phyloP scores from a whole-genome alignment of 1,284 basidiomycete species.

The Leccinum insigne region DNA sequence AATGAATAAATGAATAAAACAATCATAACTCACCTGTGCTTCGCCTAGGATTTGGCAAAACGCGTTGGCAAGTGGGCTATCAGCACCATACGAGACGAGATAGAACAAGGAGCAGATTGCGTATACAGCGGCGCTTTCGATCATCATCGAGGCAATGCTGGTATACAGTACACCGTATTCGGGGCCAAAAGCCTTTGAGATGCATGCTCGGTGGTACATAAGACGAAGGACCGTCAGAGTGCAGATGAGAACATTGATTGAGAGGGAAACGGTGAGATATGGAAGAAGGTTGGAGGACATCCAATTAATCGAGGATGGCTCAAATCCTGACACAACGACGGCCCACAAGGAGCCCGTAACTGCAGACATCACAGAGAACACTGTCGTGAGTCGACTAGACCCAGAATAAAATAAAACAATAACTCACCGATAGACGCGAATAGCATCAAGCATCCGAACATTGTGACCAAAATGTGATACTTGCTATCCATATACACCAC shows the following conservation, averaged over 20 bases:
- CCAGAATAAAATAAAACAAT: not conserved
- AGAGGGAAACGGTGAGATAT: slow-evolving; percentile 33
- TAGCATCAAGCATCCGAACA: slow-evolving; percentile 24
- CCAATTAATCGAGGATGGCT: slow-evolving; percentile 18
- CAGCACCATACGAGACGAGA: slow-evolving; percentile 24
- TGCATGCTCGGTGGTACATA: slow-evolving; percentile 31
- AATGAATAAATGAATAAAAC: not conserved
- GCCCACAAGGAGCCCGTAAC: slow-evolving; percentile 34
- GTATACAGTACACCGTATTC: slow-evolving; percentile 31
- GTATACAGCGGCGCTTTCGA: slow-evolving; percentile 34
- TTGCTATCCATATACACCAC: slow-evolving; percentile 36
- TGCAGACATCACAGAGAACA: slow-evolving; percentile 2
- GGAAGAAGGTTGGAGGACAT: slow-evolving; percentile 33
- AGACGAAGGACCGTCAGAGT: slow-evolving; percentile 31
- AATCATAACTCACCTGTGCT: slow-evolving; percentile 23
- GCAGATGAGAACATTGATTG: slow-evolving; percentile 32
- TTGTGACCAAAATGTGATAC: slow-evolving; percentile 18
- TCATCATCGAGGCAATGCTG: slow-evolving; percentile 30
- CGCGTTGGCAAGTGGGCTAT: slow-evolving; percentile 27
- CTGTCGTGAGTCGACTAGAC: not conserved
- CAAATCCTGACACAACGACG: slow-evolving; percentile 25
- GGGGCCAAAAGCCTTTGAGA: slow-evolving; percentile 28
- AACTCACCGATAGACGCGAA: slow-evolving; percentile 28
- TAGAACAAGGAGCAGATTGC: slow-evolving; percentile 31
- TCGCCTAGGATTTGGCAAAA: slow-evolving; percentile 36